phyloP scores from a whole-genome alignment of 192 early-diverging fungal species.

The Anaeromyces robustus region DNA sequence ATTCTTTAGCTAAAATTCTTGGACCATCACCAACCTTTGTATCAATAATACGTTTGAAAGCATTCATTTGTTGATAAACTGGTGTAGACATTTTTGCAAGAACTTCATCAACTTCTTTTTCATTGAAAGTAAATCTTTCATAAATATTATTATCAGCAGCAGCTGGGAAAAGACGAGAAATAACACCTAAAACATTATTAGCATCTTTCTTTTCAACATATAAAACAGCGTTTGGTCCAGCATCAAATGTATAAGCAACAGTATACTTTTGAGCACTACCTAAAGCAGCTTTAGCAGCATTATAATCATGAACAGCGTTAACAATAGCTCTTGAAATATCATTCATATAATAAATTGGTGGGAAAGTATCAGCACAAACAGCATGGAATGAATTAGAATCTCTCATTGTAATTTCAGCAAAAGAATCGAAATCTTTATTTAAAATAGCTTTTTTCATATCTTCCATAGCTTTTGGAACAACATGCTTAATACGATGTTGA shows the following conservation, averaged over 20 bases:
- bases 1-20: slow-evolving; percentile 38
- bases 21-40: slow-evolving; percentile 87
- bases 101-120: slow-evolving; percentile 7
- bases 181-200: slow-evolving; percentile 64
- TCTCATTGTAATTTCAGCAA: slow-evolving; percentile 90
- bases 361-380: slow-evolving; percentile 94
- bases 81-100: slow-evolving; percentile 31
- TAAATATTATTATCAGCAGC: slow-evolving; percentile 22
- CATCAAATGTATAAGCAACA: slow-evolving; percentile 97
- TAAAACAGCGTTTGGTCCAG: slow-evolving; percentile 96
- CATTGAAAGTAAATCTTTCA: slow-evolving; percentile 21
- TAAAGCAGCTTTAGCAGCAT: slow-evolving; percentile 21
- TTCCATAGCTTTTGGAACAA: slow-evolving; percentile 84
- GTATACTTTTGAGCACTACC: slow-evolving; percentile 28
- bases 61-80: neutral
- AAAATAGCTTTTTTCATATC: slow-evolving; percentile 77
- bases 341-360: slow-evolving; percentile 96
- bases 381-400: slow-evolving; percentile 99
- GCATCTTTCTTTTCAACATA: slow-evolving; percentile 72
- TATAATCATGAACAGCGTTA: slow-evolving; percentile 70
- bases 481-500: slow-evolving; percentile 58
- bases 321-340: slow-evolving; percentile 84
- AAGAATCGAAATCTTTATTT: slow-evolving; percentile 66
- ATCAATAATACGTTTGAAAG: slow-evolving; percentile 73
- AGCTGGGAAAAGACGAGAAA: slow-evolving; percentile 70